Evolutionary conservation across 345 rosid genomes (phyloP), one percentile per base, ranked within the genome.

Genomic region (Conringia planisiliqua): DNA sequence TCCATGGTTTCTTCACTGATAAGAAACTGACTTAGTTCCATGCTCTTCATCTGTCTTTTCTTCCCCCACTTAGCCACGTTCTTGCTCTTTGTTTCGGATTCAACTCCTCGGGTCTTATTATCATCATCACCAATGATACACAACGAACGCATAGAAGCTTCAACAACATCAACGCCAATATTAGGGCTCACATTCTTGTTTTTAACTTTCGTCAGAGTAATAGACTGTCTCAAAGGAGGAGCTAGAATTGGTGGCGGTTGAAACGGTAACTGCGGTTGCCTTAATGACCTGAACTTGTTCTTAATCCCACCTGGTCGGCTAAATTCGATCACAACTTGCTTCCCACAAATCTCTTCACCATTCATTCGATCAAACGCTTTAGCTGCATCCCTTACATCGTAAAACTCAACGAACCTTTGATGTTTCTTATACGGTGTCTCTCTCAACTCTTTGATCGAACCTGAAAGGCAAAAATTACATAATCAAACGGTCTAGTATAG

Each of bases 391-490:
- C 99, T 84, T 0, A 90, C 73, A 72, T 95, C 97, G 72, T 83
- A 89, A 74, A 86, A 95, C 86, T 95, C 99, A 4, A 95, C 69
- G 55, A 95, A 95, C 71, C 86, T 84, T 50, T 95, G 99, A 62
- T 88, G 86, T 75, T 85, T 92, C 90, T 95, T 95, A 74, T 75
- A 80, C 17, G 99, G 99, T 1, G 99, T 95, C 82, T 90, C 99
- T 72, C 99, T 80, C 66, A 92, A 72, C 77, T 95, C 99, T 83
- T 85, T 95, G 50, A 95, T 84, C 42, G 63, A 22, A 59, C 81
- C 81, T 78, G 10, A 40, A 40, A 40, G 17, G 5, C 43, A 36
- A 55, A 85, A 71, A 82, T 82, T 79, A 82, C 1, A 17, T 62
- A 39, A 26, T 14, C 14, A 38, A 26, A 52, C 43, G 42, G 69